Conservation (phyloP, 768 basidiomycete genomes). For the Boletus reticuloceps region DNA sequence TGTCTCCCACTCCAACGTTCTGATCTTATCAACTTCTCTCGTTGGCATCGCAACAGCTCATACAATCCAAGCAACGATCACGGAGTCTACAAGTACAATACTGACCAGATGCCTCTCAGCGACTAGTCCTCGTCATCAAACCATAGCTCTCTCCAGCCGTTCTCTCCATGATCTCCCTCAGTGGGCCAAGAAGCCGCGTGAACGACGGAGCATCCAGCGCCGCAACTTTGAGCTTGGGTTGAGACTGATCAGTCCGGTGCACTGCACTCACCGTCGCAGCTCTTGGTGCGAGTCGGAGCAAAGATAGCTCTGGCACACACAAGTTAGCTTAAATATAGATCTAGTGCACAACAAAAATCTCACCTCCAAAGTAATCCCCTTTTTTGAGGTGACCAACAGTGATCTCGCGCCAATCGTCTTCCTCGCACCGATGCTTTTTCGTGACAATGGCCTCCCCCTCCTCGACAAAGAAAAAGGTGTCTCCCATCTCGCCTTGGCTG, state of each 20-base stretch:
- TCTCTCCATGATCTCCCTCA: constrained; percentile 91
- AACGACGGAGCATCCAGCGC: constrained; percentile 92
- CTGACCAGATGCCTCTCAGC: constrained; percentile 18
- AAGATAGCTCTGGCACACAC: constrained; percentile 69
- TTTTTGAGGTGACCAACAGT: constrained; percentile 75
- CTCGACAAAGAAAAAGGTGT: constrained; percentile 97
- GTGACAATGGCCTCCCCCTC: constrained; percentile 88
- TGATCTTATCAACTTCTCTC: not conserved
- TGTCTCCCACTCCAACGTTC: constrained; percentile 15
- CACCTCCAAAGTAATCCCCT: constrained; percentile 98
- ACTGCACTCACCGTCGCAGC: constrained; percentile 95
- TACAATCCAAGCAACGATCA: not conserved
- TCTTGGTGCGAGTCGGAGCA: constrained; percentile 84
- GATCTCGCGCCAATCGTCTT: constrained; percentile 59
- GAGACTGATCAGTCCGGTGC: constrained; percentile 38
- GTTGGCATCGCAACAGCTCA: constrained; percentile 33
- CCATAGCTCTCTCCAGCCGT: constrained; percentile 78
- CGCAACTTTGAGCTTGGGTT: constrained; percentile 83
- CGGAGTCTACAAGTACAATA: not conserved
- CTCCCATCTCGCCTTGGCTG: constrained; percentile 90
- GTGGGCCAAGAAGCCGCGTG: constrained; percentile 87
- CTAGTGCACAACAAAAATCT: constrained; percentile 20
- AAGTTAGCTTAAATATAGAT: constrained; percentile 3
- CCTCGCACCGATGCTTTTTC: constrained; percentile 62
- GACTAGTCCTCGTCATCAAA: constrained; percentile 30